Evolutionary conservation across 805 yeast species (phyloP).

Genomic region (Lipomyces kockii): DNA sequence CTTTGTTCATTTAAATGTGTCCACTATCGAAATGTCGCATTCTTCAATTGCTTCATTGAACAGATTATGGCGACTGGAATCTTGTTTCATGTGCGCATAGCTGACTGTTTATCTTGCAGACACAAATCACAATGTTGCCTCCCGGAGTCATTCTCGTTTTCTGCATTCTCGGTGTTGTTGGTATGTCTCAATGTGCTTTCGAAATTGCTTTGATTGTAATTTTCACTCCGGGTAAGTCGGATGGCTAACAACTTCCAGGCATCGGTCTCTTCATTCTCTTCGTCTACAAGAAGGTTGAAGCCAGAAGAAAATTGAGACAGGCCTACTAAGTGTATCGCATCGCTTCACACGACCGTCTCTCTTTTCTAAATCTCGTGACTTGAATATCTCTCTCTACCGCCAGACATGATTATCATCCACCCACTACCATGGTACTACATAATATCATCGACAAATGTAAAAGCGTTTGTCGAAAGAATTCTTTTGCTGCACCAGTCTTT

Average conservation of each 20-base stretch:
- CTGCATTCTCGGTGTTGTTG: constrained; percentile 48
- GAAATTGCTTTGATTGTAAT: neutral
- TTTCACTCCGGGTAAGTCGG: neutral
- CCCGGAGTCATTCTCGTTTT: constrained; percentile 76
- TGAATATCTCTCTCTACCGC: neutral
- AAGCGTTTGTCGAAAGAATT: neutral
- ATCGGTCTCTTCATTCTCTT: constrained; percentile 48
- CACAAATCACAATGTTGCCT: constrained; percentile 58
- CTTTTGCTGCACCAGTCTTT: constrained; percentile 29
- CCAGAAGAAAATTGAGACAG: constrained; percentile 45
- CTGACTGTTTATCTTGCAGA: neutral
- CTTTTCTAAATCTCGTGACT: too few species aligned
- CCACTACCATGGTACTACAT: neutral
- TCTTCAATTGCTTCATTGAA: neutral
- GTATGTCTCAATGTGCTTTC: constrained; percentile 37
- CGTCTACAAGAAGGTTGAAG: constrained; percentile 51
- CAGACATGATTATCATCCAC: neutral
- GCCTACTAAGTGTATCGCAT: constrained; percentile 30
- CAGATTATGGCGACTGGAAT: too few species aligned
- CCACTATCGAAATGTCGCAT: neutral
- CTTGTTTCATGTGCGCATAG: neutral
- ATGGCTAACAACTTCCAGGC: constrained; percentile 48
- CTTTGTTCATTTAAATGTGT: neutral
- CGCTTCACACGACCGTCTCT: too few species aligned
- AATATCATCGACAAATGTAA: neutral